phyloP scores from a whole-genome alignment of 257 asterid species.

The Knoxia roxburghii region DNA sequence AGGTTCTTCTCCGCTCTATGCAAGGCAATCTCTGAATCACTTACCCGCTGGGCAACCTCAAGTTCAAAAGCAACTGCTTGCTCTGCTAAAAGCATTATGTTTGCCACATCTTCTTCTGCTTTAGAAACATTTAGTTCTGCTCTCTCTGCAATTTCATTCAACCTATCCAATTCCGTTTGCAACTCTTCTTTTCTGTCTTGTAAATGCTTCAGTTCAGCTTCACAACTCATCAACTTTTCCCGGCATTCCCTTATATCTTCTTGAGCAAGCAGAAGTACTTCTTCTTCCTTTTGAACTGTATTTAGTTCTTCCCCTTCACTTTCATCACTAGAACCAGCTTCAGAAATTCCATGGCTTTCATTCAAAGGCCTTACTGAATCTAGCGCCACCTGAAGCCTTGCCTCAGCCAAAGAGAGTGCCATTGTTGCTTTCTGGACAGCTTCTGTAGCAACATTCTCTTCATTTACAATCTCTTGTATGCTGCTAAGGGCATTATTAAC shows the following conservation, averaged over 20 bases:
- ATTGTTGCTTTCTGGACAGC: conserved; percentile 55
- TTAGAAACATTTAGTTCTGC: conserved; percentile 51
- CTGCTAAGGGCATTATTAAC: conserved; percentile 44
- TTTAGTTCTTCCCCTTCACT: conserved; percentile 37
- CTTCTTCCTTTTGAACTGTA: conserved; percentile 29
- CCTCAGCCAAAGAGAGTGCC: conserved; percentile 85
- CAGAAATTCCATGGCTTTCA: conserved; percentile 26
- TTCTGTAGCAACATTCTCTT: conserved; percentile 71
- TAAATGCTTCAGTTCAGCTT: conserved; percentile 62
- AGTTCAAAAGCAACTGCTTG: conserved; percentile 94
- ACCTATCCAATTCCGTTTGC: conserved; percentile 76
- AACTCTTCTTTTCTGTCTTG: conserved; percentile 74
- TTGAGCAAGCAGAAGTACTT: conserved; percentile 53
- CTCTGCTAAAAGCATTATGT: conserved; percentile 95
- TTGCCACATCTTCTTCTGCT: conserved; percentile 93
- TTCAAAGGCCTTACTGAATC: conserved; percentile 43
- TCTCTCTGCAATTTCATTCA: conserved; percentile 64
- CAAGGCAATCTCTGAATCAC: conserved; percentile 76
- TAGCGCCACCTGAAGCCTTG: conserved; percentile 55
- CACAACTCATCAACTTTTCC: conserved; percentile 53
- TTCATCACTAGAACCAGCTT: conserved; percentile 19
- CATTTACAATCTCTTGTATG: conserved; percentile 55
- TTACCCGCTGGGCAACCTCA: conserved; percentile 78
- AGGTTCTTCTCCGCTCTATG: conserved; percentile 81
- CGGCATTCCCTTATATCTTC: conserved; percentile 52